A percentile compares a stretch with the other conserved stretches of the same genome.
Conservation (phyloP, 441 rosid genomes). For the Gossypium lobatum region DNA sequence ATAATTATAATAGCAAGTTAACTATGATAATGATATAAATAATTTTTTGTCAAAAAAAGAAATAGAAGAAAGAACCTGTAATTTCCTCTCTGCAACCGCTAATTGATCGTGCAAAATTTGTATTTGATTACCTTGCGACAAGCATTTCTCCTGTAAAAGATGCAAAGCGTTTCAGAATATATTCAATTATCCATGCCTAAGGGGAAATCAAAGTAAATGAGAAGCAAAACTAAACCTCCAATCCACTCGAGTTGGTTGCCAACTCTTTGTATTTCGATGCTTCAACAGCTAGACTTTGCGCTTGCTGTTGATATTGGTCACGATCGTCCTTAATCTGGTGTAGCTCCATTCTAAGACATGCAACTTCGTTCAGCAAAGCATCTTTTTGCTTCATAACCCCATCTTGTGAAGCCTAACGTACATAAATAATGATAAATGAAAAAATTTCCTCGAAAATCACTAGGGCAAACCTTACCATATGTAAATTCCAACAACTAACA, state of each 20-base stretch:
- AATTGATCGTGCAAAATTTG: slow-evolving; percentile 45
- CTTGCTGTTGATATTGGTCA: slow-evolving; percentile 32
- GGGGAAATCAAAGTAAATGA: not conserved
- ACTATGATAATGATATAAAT: not conserved
- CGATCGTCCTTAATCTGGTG: slow-evolving; percentile 48
- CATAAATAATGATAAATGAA: not conserved
- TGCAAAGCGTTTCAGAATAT: not conserved
- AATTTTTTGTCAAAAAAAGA: not conserved
- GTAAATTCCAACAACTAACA: not conserved
- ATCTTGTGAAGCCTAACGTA: slow-evolving; percentile 40
- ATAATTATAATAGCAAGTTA: not conserved
- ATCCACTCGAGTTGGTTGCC: slow-evolving; percentile 37
- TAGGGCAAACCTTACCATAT: not conserved
- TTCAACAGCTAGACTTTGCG: slow-evolving; percentile 33
- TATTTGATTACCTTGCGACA: slow-evolving; percentile 40
- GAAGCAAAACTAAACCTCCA: slow-evolving; percentile 33
- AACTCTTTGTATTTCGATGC: slow-evolving; percentile 42
- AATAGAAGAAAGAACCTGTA: slow-evolving; percentile 35
- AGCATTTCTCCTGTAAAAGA: slow-evolving; percentile 39
- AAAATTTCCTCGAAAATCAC: not conserved
- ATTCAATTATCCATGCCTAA: not conserved
- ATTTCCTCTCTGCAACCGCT: slow-evolving; percentile 42
- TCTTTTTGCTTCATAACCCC: slow-evolving; percentile 46
- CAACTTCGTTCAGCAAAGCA: slow-evolving; percentile 40
- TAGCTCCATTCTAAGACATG: slow-evolving; percentile 43